phyloP scores from a whole-genome alignment of 208 protist genomes.

The Crithidia thermophila region DNA sequence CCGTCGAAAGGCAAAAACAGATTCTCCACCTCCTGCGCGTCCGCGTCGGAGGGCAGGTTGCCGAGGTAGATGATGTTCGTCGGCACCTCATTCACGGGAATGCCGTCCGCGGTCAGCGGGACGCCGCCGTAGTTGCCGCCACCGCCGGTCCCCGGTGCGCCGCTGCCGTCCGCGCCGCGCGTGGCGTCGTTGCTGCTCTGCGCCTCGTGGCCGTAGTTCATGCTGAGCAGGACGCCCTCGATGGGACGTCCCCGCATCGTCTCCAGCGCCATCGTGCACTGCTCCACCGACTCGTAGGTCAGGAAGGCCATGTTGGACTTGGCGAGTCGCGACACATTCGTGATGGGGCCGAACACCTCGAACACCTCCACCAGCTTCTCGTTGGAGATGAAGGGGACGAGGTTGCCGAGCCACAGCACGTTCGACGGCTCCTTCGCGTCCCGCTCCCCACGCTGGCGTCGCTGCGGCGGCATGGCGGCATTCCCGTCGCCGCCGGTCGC shows the following conservation, averaged over 20 bases:
- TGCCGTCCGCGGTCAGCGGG: slow-evolving; percentile 40
- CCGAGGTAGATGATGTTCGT: slow-evolving; percentile 90
- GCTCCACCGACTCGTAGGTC: slow-evolving; percentile 81
- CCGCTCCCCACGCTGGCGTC: slow-evolving; percentile 60
- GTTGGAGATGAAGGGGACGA: slow-evolving; percentile 68
- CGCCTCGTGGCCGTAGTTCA: slow-evolving; percentile 84
- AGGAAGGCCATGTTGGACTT: slow-evolving; percentile 81
- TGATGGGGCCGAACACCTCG: slow-evolving; percentile 76
- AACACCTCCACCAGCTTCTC: slow-evolving; percentile 81
- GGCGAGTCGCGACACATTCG: slow-evolving; percentile 67
- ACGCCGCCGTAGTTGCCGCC: slow-evolving; percentile 5
- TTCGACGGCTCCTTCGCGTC: slow-evolving; percentile 70
- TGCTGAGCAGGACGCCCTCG: slow-evolving; percentile 65
- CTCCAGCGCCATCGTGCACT: slow-evolving; percentile 82
- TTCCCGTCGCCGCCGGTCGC: neutral
- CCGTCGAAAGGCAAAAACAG: slow-evolving; percentile 78
- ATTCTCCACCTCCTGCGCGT: slow-evolving; percentile 66
- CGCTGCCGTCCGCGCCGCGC: slow-evolving; percentile 8
- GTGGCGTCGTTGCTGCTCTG: slow-evolving; percentile 27
- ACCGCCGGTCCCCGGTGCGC: slow-evolving; percentile 8
- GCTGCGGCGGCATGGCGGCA: slow-evolving; percentile 24
- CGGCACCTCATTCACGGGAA: slow-evolving; percentile 65
- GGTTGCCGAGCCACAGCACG: slow-evolving; percentile 82
- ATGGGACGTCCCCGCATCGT: slow-evolving; percentile 75
- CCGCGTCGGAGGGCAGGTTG: slow-evolving; percentile 66